Evolutionary conservation across 2,329 filamentous ascomycete genomes (phyloP), one percentile per base, ranked within the genome.

Genomic region (Neodidymelliopsis sp.): DNA sequence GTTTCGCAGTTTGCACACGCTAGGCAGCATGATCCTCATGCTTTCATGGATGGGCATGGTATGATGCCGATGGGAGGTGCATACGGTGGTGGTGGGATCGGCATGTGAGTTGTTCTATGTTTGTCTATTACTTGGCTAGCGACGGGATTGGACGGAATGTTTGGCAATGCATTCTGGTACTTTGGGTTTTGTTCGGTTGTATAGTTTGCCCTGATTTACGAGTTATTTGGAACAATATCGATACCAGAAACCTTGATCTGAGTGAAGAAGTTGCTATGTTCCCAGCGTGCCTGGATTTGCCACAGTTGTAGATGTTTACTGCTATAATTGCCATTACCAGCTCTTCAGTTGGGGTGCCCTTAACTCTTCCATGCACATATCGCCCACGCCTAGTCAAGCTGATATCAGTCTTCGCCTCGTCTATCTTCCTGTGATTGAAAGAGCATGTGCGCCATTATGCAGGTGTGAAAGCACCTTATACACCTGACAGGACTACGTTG

Each of bases 1-100:
- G 58, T 69, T 12, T 31, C 46, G 4, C 60, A 60, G 53, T 60
- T 67, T 20, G 66, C 66, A 10, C 64, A 62, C 54, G 46, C 56
- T 11, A 66, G 56, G 36, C 25, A 60, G 37, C 63, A 65, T 48
- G 47, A 50, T 40, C 39, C 47, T 34, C 23, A 16, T 20, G 12
- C 27, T 49, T 51, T 53, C 11, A 28, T 33, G 13, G 35, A 38
- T 31, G 53, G 47, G 5, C 8, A 19, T 33, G 39, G 39, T 2
- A 39, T 35, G 39, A 27, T 24, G 27, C 18, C 28, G n/a, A 16
- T 44, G 4, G 47, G 40, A 4, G 34, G 39, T 29, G 47, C 28
- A 2, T 39, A 27, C 9, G n/a, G n/a, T n/a, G n/a, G n/a, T n/a
- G n/a, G n/a, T n/a, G n/a, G n/a, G n/a, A n/a, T n/a, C n/a, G 35